Base-by-base conservation (phyloP, 352 stramenopile genomes). In the Phytopythium litorale region DNA sequence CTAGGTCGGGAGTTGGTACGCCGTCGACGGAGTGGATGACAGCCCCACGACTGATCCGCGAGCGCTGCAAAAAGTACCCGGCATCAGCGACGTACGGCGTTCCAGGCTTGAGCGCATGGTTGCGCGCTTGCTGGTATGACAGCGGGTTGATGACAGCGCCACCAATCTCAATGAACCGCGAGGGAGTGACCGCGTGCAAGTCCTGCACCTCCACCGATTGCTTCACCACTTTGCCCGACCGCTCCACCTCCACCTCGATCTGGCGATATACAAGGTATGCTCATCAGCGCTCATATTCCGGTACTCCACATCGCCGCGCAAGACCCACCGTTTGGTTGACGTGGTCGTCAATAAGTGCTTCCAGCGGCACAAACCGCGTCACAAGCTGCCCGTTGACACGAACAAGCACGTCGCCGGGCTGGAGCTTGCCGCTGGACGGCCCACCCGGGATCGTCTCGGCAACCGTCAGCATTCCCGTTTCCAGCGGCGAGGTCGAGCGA, bases 391-490 rank as follows among this genome's bases (percentile, higher is more conserved):
- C 87, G 46, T 96, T 96, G 15, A 97, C 74, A 16, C 81, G 74
- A 12, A 97, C 70, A 18, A 98, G 73, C 7, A 98, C 84, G 66
- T 98, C 92, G 3, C 92, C 92, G n/a, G 85, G 79, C 62, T 96
- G 80, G 11, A 98, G 66, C 33, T 92, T 88, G 19, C 76, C 81
- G 52, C 84, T 84, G 1, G 80, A 91, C 13, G 89, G 79, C 2
- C 91, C 89, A 9, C 78, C 73, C 5, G 88, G 88, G 30, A 97
- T 80, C 0, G 89, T 93, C 73, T 97, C 84, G 6, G 86, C 75
- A 2, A 97, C 92, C 3, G 90, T 94, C 43, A 98, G 73, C 83
- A 97, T 94, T 23, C 92, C 92, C n/a, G 88, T 96, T 42, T 91
- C 84, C 35, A 91, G 57, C 28, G 92, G 90, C 43, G 86, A 96